Percentiles rank a stretch among this genome's conserved stretches.
Evolutionary conservation across 768 basidiomycete genomes (phyloP).

Genomic region (Dacryopinax primogenitus): DNA sequence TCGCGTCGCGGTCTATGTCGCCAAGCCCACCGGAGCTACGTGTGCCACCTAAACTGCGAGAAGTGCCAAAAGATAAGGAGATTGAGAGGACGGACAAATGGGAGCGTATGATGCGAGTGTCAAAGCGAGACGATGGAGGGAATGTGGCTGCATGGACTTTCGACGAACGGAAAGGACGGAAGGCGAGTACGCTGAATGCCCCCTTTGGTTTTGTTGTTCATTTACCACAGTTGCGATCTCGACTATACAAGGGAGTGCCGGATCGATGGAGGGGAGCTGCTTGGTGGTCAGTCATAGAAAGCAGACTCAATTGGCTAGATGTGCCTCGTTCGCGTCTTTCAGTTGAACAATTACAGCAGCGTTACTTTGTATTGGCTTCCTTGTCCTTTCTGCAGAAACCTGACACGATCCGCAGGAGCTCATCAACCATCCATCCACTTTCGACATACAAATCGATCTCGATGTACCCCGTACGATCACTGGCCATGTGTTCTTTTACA

Average conservation of each 20-base stretch:
- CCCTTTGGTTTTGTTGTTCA: too few species aligned
- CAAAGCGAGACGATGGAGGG: constrained; percentile 56
- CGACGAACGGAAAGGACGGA: constrained; percentile 48
- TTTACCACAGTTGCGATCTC: constrained; percentile 32
- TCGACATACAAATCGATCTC: constrained; percentile 94
- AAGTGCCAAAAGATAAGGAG: constrained; percentile 44
- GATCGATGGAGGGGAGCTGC: constrained; percentile 89
- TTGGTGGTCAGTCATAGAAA: constrained; percentile 70
- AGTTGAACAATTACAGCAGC: constrained; percentile 28
- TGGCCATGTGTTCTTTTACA: constrained; percentile 87
- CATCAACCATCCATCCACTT: constrained; percentile 67
- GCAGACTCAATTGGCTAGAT: constrained; percentile 11
- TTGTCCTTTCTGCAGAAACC: background rate
- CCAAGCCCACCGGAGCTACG: constrained; percentile 31
- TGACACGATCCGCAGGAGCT: constrained; percentile 32
- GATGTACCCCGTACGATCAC: constrained; percentile 94
- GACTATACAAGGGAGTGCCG: constrained; percentile 91
- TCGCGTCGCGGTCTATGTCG: constrained; percentile 26
- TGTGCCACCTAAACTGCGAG: constrained; percentile 35
- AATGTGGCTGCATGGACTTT: constrained; percentile 66
- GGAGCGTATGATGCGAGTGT: constrained; percentile 67
- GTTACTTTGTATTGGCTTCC: constrained; percentile 20
- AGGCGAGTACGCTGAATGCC: constrained; percentile 31
- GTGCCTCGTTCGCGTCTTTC: constrained; percentile 12
- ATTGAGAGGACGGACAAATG: constrained; percentile 72